Percentiles rank a stretch among this genome's conserved stretches.
These are phyloP conservation scores for Cutaneotrichosporon sp. DNA, from an alignment of 1,284 basidiomycete species.

Conservation along the genomic window DNA sequence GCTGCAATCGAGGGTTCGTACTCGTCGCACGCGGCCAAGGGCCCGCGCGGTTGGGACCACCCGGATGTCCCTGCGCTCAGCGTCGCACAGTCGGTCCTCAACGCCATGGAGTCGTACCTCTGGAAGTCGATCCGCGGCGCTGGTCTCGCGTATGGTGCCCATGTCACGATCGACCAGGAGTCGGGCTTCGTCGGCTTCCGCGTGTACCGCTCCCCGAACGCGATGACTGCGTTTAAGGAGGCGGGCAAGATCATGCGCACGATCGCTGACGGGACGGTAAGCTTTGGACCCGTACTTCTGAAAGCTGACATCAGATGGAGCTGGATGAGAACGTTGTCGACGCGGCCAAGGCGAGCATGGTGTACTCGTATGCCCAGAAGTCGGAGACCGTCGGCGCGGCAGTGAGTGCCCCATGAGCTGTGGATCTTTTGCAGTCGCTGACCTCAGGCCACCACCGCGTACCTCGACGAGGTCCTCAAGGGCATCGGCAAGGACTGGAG, in stretches of 20 bases:
- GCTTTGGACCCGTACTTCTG: too few relatives aligned
- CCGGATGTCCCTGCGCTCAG: slow-evolving; percentile 81
- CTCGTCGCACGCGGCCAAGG: slow-evolving; percentile 75
- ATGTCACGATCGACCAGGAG: slow-evolving; percentile 76
- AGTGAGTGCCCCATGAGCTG: neutral
- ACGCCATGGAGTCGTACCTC: slow-evolving; percentile 91
- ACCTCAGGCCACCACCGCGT: slow-evolving; percentile 66
- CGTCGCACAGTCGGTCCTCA: slow-evolving; percentile 83
- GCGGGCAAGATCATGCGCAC: slow-evolving; percentile 73
- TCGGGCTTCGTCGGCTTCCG: slow-evolving; percentile 79
- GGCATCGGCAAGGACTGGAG: slow-evolving; percentile 72
- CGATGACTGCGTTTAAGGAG: slow-evolving; percentile 78
- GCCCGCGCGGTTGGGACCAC: slow-evolving; percentile 73
- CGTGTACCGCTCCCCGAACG: slow-evolving; percentile 85
- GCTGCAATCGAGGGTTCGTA: slow-evolving; percentile 95
- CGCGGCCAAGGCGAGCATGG: slow-evolving; percentile 87
- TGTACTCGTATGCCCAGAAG: slow-evolving; percentile 75
- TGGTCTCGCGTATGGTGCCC: slow-evolving; percentile 91
- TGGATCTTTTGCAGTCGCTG: neutral
- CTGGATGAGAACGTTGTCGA: slow-evolving; percentile 84
- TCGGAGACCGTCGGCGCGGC: slow-evolving; percentile 83
- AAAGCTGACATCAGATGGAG: slow-evolving; percentile 62
- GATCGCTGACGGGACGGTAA: slow-evolving; percentile 73
- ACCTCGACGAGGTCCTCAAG: slow-evolving; percentile 83
- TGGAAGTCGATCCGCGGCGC: slow-evolving; percentile 92